These are phyloP conservation scores for Zizania latifolia DNA, from an alignment of 176 grass and related monocot species.

Conservation along the genomic window DNA sequence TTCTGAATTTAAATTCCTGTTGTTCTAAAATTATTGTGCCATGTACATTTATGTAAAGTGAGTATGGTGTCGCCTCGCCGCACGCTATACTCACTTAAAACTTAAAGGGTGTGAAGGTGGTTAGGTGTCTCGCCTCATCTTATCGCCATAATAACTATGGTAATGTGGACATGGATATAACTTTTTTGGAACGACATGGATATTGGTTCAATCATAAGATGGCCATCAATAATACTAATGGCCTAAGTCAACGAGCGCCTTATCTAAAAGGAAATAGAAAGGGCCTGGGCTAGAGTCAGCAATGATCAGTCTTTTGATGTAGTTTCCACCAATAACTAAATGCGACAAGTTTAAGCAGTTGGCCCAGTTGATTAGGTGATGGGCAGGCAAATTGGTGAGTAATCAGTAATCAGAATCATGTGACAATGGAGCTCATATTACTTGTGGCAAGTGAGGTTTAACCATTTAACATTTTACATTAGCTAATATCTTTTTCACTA, in stretches of 20 bases:
- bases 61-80: too few relatives aligned
- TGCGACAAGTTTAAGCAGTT: neutral
- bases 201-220: neutral
- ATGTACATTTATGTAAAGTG: too few relatives aligned
- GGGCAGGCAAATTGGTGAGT: neutral
- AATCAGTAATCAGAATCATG: neutral
- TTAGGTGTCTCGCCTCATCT: too few relatives aligned
- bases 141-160: too few relatives aligned
- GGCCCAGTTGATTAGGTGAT: neutral
- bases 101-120: too few relatives aligned
- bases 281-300: neutral
- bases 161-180: neutral
- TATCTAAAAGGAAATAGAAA: constrained; percentile 5
- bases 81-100: too few relatives aligned
- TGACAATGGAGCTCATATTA: neutral
- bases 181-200: neutral
- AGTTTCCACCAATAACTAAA: neutral
- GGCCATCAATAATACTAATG: neutral
- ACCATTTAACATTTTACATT: too few relatives aligned
- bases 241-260: neutral
- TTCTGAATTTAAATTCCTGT: too few relatives aligned
- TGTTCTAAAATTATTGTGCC: too few relatives aligned
- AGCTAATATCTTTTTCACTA: neutral
- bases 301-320: neutral
- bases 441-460: neutral